A percentile compares a stretch with the other conserved stretches of the same genome.
Evolutionary conservation across 2,329 filamentous ascomycete species (phyloP).

Genomic region (Fusarium sp.): DNA sequence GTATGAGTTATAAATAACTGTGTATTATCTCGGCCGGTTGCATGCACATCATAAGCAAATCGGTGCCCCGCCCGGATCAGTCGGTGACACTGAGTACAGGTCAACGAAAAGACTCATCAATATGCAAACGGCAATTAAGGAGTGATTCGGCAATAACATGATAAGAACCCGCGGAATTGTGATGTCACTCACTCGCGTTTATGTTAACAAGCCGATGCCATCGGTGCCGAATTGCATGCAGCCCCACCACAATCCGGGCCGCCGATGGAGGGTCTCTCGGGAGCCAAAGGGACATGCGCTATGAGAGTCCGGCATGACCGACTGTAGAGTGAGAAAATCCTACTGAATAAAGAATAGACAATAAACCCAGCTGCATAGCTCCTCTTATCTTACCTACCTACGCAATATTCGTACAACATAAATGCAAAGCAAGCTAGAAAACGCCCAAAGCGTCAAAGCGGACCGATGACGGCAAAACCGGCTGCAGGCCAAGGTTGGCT

Average conservation of each 20-base stretch:
- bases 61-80: not conserved
- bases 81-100: not conserved
- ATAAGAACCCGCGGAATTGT: not conserved
- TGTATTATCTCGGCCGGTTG: not conserved
- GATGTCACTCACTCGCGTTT: constrained; percentile 16
- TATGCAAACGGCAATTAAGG: not conserved
- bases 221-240: constrained; percentile 4
- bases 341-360: not conserved
- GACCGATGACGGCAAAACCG: constrained; percentile 28
- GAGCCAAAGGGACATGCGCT: constrained; percentile 1
- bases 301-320: not conserved
- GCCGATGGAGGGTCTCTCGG: constrained; percentile 9
- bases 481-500: constrained; percentile 17
- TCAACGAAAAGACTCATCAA: not conserved
- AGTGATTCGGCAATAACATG: not conserved
- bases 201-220: not conserved
- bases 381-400: not conserved
- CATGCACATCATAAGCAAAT: not conserved
- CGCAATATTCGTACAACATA: not conserved
- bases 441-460: constrained; percentile 23
- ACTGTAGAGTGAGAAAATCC: not conserved
- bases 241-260: constrained; percentile 11
- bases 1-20: not conserved
- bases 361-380: not conserved
- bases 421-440: constrained; percentile 1